Conservation (phyloP, 2,329 filamentous ascomycete genomes). For the Aspergillus niger region DNA sequence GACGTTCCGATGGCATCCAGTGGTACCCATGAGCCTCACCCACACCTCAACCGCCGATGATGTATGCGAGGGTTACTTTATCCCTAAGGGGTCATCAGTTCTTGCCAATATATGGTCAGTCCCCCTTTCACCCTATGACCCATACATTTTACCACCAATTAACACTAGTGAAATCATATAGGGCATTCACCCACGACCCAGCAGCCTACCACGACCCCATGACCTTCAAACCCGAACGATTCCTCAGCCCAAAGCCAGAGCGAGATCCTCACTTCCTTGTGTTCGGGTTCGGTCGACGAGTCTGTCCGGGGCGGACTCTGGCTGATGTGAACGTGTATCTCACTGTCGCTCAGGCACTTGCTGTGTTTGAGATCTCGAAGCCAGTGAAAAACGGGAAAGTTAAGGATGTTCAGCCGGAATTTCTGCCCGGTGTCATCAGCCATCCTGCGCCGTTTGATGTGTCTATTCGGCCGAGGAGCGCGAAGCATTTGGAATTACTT, state of each 20-base stretch:
- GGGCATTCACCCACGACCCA: slow-evolving; percentile 11
- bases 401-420: slow-evolving; percentile 16
- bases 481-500: slow-evolving; percentile 15
- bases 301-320: slow-evolving; percentile 25
- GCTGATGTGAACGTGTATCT: slow-evolving; percentile 25
- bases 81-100: slow-evolving; percentile 36
- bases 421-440: slow-evolving; percentile 18
- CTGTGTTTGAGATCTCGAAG: slow-evolving; percentile 24
- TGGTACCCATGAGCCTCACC: not conserved
- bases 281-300: slow-evolving; percentile 27
- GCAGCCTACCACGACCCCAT: slow-evolving; percentile 6
- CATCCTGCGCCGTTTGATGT: slow-evolving; percentile 14
- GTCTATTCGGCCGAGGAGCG: slow-evolving; percentile 14
- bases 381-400: slow-evolving; percentile 15
- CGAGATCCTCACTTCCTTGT: slow-evolving; percentile 37
- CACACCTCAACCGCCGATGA: not conserved
- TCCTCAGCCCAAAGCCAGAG: slow-evolving; percentile 29
- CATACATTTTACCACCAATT: not conserved
- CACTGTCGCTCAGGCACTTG: slow-evolving; percentile 19
- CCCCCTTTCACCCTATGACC: too few species aligned
- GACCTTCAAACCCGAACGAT: slow-evolving; percentile 11
- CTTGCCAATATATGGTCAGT: slow-evolving; percentile 41
- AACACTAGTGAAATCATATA: not conserved
- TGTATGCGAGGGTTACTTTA: not conserved
- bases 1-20: slow-evolving; percentile 30